Conservation (phyloP, 1,284 basidiomycete genomes). For the Ceraceosorus bombacis region DNA sequence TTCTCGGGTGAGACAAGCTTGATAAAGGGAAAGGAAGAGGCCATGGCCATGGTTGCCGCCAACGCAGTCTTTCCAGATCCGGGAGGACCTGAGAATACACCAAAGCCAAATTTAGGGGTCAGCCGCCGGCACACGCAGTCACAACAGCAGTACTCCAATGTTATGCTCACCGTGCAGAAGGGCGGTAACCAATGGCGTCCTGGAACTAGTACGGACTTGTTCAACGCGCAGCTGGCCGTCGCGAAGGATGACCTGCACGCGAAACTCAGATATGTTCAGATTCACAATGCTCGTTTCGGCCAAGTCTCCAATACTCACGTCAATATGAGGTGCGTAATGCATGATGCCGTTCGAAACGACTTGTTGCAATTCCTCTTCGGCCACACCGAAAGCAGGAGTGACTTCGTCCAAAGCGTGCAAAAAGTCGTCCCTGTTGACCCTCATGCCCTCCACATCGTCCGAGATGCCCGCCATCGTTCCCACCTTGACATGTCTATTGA, state of each 20-base stretch:
- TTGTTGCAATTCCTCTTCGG: conserved; percentile 88
- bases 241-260: conserved; percentile 67
- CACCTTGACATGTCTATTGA: conserved; percentile 93
- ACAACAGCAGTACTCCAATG: no score
- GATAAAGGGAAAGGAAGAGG: conserved; percentile 92
- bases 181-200: conserved; percentile 85
- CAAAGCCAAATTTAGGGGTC: no score
- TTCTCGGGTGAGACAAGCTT: conserved; percentile 92
- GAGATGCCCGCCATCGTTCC: conserved; percentile 94
- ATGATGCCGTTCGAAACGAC: conserved; percentile 97
- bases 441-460: conserved; percentile 86
- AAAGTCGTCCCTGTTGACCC: conserved; percentile 83
- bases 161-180: conserved; percentile 62
- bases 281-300: conserved; percentile 90
- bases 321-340: conserved; percentile 68
- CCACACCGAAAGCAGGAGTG: conserved; percentile 92
- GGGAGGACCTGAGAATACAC: conserved; percentile 53
- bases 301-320: conserved; percentile 92
- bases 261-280: conserved; percentile 77
- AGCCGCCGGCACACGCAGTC: no score
- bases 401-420: conserved; percentile 88
- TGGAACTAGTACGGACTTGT: conserved; percentile 80
- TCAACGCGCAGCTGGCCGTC: conserved; percentile 90
- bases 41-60: conserved; percentile 86
- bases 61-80: conserved; percentile 92